Evolutionary conservation across 148 eudicot species (phyloP).

Genomic region (Rhododendron williamsianum): DNA sequence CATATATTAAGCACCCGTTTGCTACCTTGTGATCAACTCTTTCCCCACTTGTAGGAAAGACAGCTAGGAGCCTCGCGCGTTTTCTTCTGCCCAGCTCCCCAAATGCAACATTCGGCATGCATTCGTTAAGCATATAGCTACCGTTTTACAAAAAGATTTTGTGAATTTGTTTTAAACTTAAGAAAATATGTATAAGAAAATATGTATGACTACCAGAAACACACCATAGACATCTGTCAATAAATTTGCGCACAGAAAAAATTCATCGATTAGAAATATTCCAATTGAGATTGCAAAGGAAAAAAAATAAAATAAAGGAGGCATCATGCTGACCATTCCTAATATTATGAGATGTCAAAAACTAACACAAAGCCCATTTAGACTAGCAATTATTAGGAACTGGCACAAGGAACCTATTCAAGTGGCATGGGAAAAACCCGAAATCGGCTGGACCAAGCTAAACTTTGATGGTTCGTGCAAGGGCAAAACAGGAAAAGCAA

Average conservation of each 20-base stretch:
- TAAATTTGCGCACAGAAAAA: not conserved
- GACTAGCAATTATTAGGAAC: constrained; percentile 27
- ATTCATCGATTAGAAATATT: not conserved
- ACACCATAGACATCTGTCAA: not conserved
- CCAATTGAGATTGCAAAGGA: not conserved
- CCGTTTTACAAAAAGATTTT: not conserved
- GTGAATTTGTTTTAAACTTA: not conserved
- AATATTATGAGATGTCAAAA: constrained; percentile 22
- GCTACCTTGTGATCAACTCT: not conserved
- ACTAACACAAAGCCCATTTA: constrained; percentile 22
- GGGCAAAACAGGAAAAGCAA: constrained; percentile 52
- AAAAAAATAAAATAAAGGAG: not conserved
- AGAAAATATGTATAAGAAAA: not conserved
- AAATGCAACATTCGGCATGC: not conserved
- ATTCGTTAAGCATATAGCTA: not conserved
- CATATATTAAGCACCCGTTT: not conserved
- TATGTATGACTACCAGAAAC: not conserved
- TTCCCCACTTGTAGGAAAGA: not conserved
- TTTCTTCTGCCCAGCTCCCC: no score
- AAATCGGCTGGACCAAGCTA: constrained; percentile 73
- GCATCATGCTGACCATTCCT: constrained; percentile 27
- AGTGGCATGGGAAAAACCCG: constrained; percentile 75
- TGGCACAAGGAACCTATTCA: constrained; percentile 49
- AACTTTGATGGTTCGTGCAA: constrained; percentile 85
- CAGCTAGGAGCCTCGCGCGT: not conserved